Conservation (phyloP, 108 stramenopile genomes). For the Hondaea fermentalgiana region DNA sequence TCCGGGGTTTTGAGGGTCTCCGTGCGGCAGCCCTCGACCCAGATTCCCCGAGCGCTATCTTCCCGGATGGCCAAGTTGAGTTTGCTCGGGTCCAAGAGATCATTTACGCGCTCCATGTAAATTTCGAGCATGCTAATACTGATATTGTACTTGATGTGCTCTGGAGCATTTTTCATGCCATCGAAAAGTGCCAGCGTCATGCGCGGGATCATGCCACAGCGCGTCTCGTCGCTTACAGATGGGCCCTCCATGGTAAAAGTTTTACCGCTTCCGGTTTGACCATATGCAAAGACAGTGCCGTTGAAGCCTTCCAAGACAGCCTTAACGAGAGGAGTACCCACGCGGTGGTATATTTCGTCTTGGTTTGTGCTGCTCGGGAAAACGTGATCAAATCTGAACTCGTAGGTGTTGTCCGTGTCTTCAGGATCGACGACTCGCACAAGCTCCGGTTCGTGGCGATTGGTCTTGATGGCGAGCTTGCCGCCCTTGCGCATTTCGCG, state of each 20-base stretch:
- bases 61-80: constrained; percentile 55
- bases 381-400: constrained; percentile 25
- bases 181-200: background rate
- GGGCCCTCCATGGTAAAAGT: constrained; percentile 20
- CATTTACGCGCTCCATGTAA: constrained; percentile 27
- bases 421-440: background rate
- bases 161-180: background rate
- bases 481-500: background rate
- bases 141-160: background rate
- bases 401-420: background rate
- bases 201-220: constrained; percentile 12
- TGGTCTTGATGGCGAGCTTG: background rate
- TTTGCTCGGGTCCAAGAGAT: constrained; percentile 1
- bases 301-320: constrained; percentile 26
- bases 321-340: constrained; percentile 10
- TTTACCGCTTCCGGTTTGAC: constrained; percentile 7
- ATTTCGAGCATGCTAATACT: constrained; percentile 25
- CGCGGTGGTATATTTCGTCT: constrained; percentile 19
- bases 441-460: background rate
- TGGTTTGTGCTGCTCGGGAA: constrained; percentile 15
- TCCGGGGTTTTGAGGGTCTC: constrained; percentile 24
- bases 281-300: constrained; percentile 34
- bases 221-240: background rate
- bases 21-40: constrained; percentile 52
- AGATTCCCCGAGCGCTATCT: constrained; percentile 48